Percentiles rank a stretch among this genome's conserved stretches.
These are phyloP conservation scores for Penicillium brevicompactum DNA, from an alignment of 2,329 filamentous ascomycete genomes.

Conservation along the genomic window DNA sequence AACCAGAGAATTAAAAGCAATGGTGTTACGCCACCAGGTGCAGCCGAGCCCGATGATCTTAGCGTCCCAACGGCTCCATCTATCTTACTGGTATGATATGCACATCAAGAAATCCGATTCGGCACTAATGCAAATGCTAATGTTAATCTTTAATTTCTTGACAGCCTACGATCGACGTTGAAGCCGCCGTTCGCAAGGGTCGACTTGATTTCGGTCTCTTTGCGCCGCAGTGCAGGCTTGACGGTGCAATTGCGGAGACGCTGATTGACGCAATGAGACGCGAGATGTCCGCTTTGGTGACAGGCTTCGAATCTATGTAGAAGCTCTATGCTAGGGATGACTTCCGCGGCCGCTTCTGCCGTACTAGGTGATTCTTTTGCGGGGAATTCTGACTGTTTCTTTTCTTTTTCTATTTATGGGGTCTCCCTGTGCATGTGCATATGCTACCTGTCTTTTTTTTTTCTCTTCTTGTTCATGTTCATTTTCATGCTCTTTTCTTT, in stretches of 20 bases:
- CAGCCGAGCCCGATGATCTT: conserved; percentile 3
- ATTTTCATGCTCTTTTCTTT: background rate
- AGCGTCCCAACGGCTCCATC: conserved; percentile 12
- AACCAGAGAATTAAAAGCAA: conserved; percentile 12
- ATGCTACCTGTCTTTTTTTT: background rate
- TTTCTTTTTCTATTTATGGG: background rate
- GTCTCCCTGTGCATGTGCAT: background rate
- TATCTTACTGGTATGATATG: conserved; percentile 23
- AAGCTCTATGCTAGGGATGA: conserved; percentile 4
- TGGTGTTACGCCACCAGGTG: conserved; percentile 8
- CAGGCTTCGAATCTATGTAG: conserved; percentile 4
- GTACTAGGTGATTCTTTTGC: background rate
- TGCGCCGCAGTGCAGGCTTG: conserved; percentile 17
- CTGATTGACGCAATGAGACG: conserved; percentile 18
- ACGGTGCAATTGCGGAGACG: conserved; percentile 10
- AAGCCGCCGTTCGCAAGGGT: conserved; percentile 25
- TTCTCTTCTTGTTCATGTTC: conserved; percentile 18
- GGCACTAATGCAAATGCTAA: conserved; percentile 15
- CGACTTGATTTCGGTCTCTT: conserved; percentile 27
- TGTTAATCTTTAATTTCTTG: conserved; percentile 9
- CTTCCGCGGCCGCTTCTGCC: background rate
- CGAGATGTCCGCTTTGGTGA: conserved; percentile 16
- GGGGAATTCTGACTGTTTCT: background rate
- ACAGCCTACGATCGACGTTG: conserved; percentile 28
- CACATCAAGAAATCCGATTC: background rate